Conservation (phyloP, 1,139 yeast species). For the Saccharomycopsis phalli region DNA sequence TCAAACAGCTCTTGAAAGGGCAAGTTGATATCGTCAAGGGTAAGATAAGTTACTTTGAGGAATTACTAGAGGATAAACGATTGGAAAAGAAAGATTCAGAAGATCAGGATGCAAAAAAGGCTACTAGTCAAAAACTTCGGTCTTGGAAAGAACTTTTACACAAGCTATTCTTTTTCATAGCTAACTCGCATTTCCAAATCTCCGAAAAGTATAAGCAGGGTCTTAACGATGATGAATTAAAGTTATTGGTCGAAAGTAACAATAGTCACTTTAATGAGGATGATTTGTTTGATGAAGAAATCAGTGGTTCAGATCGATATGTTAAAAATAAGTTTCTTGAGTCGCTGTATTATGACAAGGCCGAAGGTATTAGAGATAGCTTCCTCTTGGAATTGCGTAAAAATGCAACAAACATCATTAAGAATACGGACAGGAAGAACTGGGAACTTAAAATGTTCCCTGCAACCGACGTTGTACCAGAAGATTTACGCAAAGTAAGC, state of each 20-base stretch:
- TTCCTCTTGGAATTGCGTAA: slow-evolving; percentile 40
- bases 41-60: slow-evolving; percentile 29
- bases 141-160: slow-evolving; percentile 58
- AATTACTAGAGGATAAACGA: slow-evolving; percentile 31
- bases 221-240: slow-evolving; percentile 5
- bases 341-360: slow-evolving; percentile 44
- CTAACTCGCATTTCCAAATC: slow-evolving; percentile 67
- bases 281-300: slow-evolving; percentile 22
- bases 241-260: neutral
- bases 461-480: slow-evolving; percentile 3
- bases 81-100: slow-evolving; percentile 20
- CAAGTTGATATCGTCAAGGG: slow-evolving; percentile 1
- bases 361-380: slow-evolving; percentile 52
- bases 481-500: neutral
- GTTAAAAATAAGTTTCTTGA: slow-evolving; percentile 29
- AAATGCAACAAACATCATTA: slow-evolving; percentile 26
- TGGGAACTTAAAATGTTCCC: slow-evolving; percentile 22
- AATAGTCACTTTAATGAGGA: slow-evolving; percentile 13
- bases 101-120: slow-evolving; percentile 21
- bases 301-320: slow-evolving; percentile 7
- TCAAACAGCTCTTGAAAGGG: slow-evolving; percentile 7
- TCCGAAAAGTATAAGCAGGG: slow-evolving; percentile 25
- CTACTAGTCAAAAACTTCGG: slow-evolving; percentile 28
- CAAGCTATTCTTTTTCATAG: slow-evolving; percentile 69
- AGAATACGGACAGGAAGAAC: slow-evolving; percentile 18